Evolutionary conservation across 2,329 filamentous ascomycete genomes (phyloP).

Genomic region (Hypoxylon sp.): DNA sequence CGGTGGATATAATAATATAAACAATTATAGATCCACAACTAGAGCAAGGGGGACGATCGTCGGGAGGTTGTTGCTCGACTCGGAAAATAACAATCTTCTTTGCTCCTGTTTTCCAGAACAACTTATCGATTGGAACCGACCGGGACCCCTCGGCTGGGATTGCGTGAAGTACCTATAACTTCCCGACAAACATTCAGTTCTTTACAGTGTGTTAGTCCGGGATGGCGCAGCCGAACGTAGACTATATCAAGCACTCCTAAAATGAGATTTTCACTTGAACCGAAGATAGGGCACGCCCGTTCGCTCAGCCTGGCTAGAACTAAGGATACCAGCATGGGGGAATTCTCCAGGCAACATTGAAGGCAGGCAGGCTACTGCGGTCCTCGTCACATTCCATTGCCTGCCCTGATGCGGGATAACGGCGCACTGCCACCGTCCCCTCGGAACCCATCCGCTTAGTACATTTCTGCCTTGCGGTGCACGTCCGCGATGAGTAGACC

Average conservation of each 20-base stretch:
- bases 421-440: constrained; percentile 41
- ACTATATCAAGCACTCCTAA: constrained; percentile 7
- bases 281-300: constrained; percentile 7
- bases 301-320: background rate
- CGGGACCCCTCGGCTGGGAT: constrained; percentile 25
- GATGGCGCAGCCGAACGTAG: constrained; percentile 24
- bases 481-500: constrained; percentile 14
- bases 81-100: constrained; percentile 39
- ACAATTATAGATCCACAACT: constrained; percentile 32
- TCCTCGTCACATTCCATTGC: constrained; percentile 33
- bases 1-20: constrained; percentile 19
- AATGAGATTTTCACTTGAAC: constrained; percentile 13
- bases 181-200: constrained; percentile 9
- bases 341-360: constrained; percentile 14
- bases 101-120: constrained; percentile 38
- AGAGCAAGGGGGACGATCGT: constrained; percentile 30
- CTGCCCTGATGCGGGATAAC: constrained; percentile 35
- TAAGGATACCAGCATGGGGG: constrained; percentile 25
- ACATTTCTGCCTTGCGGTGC: constrained; percentile 23
- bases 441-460: constrained; percentile 19
- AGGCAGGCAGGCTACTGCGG: constrained; percentile 37
- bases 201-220: constrained; percentile 26
- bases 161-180: constrained; percentile 22
- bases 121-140: constrained; percentile 36
- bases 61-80: constrained; percentile 28